A percentile compares a stretch with the other conserved stretches of the same genome.
Evolutionary conservation across 2,329 filamentous ascomycete genomes (phyloP).

Genomic region (Sphaceloma murrayae): DNA sequence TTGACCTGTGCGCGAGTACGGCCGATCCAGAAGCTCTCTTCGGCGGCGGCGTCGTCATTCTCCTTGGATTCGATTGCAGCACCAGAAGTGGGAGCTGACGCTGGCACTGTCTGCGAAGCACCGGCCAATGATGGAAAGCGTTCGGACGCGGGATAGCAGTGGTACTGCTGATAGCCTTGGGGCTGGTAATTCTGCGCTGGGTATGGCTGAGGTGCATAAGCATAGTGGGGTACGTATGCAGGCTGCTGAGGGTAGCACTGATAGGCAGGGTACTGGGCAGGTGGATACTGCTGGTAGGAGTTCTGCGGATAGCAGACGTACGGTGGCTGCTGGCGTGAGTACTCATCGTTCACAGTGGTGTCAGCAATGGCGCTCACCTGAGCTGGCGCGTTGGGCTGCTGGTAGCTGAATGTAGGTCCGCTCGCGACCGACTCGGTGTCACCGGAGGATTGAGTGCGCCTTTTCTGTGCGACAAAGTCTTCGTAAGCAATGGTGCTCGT

Average conservation of each 20-base stretch:
- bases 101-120: slow-evolving; percentile 16
- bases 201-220: slow-evolving; percentile 5
- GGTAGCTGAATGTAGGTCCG: slow-evolving; percentile 9
- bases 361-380: slow-evolving; percentile 6
- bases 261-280: slow-evolving; percentile 1
- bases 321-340: no score
- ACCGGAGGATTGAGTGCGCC: slow-evolving; percentile 2
- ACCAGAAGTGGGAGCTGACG: slow-evolving; percentile 16
- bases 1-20: slow-evolving; percentile 31
- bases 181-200: neutral
- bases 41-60: slow-evolving; percentile 11
- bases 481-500: slow-evolving; percentile 17
- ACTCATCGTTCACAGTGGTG: no score
- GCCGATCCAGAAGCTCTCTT: slow-evolving; percentile 28
- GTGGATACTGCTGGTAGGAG: slow-evolving; percentile 1
- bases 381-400: neutral
- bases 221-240: slow-evolving; percentile 7
- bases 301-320: slow-evolving; percentile 15
- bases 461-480: slow-evolving; percentile 13
- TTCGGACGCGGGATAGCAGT: slow-evolving; percentile 12
- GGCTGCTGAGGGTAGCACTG: slow-evolving; percentile 11
- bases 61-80: slow-evolving; percentile 5
- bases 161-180: slow-evolving; percentile 12
- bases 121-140: slow-evolving; percentile 14
- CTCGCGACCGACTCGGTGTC: slow-evolving; percentile 7